Conservation (phyloP, 345 rosid genomes). For the Cardamine resedifolia region DNA sequence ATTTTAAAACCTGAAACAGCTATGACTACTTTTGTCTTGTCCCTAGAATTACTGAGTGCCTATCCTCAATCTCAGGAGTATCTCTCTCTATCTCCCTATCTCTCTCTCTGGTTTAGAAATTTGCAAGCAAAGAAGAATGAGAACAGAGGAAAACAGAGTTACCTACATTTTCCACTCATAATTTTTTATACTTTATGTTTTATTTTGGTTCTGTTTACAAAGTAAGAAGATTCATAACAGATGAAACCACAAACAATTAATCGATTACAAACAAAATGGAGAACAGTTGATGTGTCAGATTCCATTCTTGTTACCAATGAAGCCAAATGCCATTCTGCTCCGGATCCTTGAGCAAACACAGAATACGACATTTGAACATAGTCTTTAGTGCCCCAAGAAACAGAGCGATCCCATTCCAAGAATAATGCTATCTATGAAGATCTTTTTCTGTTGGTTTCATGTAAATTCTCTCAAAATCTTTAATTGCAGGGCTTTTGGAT, state of each 20-base stretch:
- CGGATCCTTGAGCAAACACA: too few relatives aligned
- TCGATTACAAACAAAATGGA: neutral
- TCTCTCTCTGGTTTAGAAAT: slow-evolving; percentile 11
- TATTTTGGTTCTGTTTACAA: slow-evolving; percentile 5
- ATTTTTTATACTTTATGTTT: neutral
- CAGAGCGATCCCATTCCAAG: neutral
- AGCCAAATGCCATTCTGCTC: neutral
- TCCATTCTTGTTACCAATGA: neutral
- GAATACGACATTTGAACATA: too few relatives aligned
- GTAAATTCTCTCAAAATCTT: neutral
- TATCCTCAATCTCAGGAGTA: slow-evolving; percentile 30
- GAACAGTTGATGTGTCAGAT: neutral
- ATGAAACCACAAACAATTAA: neutral
- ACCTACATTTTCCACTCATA: neutral
- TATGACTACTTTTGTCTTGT: slow-evolving; percentile 24
- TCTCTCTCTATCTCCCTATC: slow-evolving; percentile 2
- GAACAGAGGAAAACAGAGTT: neutral
- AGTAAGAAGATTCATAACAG: neutral
- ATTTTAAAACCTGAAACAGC: slow-evolving; percentile 19
- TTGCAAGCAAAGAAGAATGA: slow-evolving; percentile 15
- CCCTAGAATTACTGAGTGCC: slow-evolving; percentile 10
- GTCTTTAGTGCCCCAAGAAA: neutral
- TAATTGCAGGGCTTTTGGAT: neutral
- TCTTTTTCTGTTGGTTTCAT: neutral
- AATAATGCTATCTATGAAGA: neutral